Evolutionary conservation across 805 yeast species (phyloP), one percentile per base, ranked within the genome.

Genomic region (Komagataella pseudopastoris): DNA sequence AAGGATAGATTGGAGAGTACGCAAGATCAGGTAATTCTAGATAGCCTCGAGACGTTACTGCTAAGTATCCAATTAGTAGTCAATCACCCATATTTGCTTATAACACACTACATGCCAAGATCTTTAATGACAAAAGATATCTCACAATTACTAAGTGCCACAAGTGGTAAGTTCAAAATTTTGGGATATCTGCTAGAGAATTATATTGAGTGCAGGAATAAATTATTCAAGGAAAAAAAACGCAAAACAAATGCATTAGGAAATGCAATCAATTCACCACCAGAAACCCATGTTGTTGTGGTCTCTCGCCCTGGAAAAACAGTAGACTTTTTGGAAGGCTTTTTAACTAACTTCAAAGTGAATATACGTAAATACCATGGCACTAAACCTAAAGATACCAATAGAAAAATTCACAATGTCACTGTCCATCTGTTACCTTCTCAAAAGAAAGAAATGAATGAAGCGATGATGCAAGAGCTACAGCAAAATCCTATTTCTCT

Each of bases 51-150:
- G 54, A 83, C 87, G 6, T 78, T 95, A 64, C 77, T 87, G 53
- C 66, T 77, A 53, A 89, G 90, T 66, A 79, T 90, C 47, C 83
- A 83, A 62, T 71, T 83, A 23, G 93, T 90, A 2, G 81, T 95
- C 22, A 80, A 91, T 0, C 99, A 91, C 67, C 98, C 98, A 0
- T 90, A 85, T 59, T 66, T 91, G 49, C 68, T 91, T 50, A 87
- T 91, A 51, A 83, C 82, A 53, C 96, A 90, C 63, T 82, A 83
- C 58, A 77, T 88, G 75, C 98, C 98, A 14, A 87, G 83, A 64
- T 81, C 82, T 54, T 70, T 87, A 54, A 75, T 78, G 8, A 78
- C 80, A 47, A 81, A 83, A 63, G 93, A 87, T 59, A 77, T 81
- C 53, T 86, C 93, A 6, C 69, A 68, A 48, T 77, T 86, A 63